phyloP scores from a whole-genome alignment of 768 basidiomycete species.

The Gloeostereum incarnatum region DNA sequence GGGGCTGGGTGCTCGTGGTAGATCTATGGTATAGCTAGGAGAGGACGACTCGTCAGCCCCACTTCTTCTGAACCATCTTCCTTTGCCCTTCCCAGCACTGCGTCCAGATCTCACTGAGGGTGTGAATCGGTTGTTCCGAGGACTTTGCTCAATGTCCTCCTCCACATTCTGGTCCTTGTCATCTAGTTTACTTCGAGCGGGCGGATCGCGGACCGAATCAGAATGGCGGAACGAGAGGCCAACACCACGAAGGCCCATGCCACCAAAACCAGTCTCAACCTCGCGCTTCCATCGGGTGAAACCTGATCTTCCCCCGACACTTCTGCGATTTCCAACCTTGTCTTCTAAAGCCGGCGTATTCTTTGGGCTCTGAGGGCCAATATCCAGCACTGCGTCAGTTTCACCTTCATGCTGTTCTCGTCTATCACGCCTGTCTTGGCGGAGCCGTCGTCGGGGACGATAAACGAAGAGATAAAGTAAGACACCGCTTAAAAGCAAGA shows the following conservation, averaged over 20 bases:
- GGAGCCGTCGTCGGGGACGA: slow-evolving; percentile 27
- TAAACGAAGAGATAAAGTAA: slow-evolving; percentile 36
- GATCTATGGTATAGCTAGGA: slow-evolving; percentile 8
- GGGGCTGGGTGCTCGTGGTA: slow-evolving; percentile 6
- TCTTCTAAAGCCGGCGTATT: slow-evolving; percentile 3
- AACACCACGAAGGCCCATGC: slow-evolving; percentile 17
- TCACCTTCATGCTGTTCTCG: slow-evolving; percentile 11
- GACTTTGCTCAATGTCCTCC: slow-evolving; percentile 17
- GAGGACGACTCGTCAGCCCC: slow-evolving; percentile 3
- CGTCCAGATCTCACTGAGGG: background rate
- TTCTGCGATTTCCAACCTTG: slow-evolving; percentile 9
- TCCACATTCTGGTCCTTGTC: slow-evolving; percentile 18
- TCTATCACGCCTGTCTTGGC: slow-evolving; percentile 6
- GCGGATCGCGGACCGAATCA: slow-evolving; percentile 13
- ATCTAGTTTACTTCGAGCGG: slow-evolving; percentile 12
- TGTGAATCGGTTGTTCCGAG: slow-evolving; percentile 9
- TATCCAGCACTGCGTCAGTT: slow-evolving; percentile 11
- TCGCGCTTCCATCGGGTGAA: slow-evolving; percentile 37
- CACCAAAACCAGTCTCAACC: slow-evolving; percentile 21
- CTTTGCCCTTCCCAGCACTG: slow-evolving; percentile 9
- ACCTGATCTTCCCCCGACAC: slow-evolving; percentile 24
- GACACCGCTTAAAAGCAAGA: slow-evolving; percentile 29
- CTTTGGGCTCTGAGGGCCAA: slow-evolving; percentile 7
- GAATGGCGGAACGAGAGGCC: slow-evolving; percentile 36
- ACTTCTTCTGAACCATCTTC: slow-evolving; percentile 5